These are phyloP conservation scores for Talaromyces ruber DNA, from an alignment of 495 filamentous ascomycete species.

Conservation along the genomic window DNA sequence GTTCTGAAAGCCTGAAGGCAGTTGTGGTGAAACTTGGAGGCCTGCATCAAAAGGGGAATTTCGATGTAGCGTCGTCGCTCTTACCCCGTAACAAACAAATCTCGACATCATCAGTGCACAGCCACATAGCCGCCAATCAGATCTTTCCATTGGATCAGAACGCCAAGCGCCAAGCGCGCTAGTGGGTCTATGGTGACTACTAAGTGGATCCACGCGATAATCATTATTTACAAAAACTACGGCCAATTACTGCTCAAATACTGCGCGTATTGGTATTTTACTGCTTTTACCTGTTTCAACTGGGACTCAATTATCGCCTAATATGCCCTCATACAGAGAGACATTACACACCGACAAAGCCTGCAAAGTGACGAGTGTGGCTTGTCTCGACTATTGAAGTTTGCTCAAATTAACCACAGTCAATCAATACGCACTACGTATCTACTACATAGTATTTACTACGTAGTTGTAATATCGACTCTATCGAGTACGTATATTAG, in stretches of 20 bases:
- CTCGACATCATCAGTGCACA: neutral
- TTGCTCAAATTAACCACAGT: neutral
- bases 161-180: neutral
- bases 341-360: neutral
- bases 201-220: neutral
- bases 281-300: neutral
- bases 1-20: neutral
- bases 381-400: neutral
- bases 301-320: too few species aligned
- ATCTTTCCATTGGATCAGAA: neutral
- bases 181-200: neutral
- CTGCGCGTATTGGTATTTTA: neutral
- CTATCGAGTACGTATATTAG: neutral
- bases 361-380: neutral
- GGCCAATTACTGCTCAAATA: neutral
- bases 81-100: neutral
- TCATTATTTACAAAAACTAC: neutral
- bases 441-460: too few species aligned
- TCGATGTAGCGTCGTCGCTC: neutral
- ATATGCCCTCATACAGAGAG: neutral
- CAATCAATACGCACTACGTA: neutral
- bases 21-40: neutral
- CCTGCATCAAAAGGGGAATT: neutral
- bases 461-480: neutral
- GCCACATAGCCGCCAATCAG: neutral